Evolutionary conservation across 345 rosid species (phyloP), one percentile per base, ranked within the genome.

Genomic region (Moricandia moricandioides): DNA sequence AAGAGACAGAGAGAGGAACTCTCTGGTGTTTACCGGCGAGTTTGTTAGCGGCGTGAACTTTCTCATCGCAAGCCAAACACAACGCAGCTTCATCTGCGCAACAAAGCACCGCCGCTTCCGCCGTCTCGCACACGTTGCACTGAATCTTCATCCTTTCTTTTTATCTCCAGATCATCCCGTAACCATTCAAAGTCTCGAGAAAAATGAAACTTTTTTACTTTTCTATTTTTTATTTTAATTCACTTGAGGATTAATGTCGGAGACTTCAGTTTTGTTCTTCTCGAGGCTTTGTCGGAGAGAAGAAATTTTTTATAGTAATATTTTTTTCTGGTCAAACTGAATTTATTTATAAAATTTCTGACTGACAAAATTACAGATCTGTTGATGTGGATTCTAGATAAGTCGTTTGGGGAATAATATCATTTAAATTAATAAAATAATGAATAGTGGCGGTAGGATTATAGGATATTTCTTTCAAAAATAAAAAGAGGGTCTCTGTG

Each of bases 61-160:
- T 88, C 78, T 88, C 89, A 37, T 95, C 99, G 62, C 99, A 95
- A 12, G 83, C 83, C 88, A 84, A 90, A 83, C 99, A 95, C 60
- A 95, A 79, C 24, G 97, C 99, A 61, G 99, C 99, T 85, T 95
- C 99, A 71, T 95, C 97, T 12, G 99, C 97, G 77, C 99, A 95
- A 73, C 99, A 95, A 35, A 95, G 81, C 78, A 95, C 97, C 73
- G 74, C 84, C 37, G 99, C 99, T 86, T 90, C 99, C 81, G 96
- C 93, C 59, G 78, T 81, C 82, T 92, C 96, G 79, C 99, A 95
- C 40, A 92, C 97, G 91, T 92, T 91, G 71, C 99, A 95, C 89
- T 91, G 99, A 62, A 95, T 92, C 90, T 89, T 95, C 97, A 95
- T 77, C 54, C 52, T 45, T 45, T n/a, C 13, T 13, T 5, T 27